phyloP scores from a whole-genome alignment of 176 grass and related monocot species.

The Oropetium thomaeum region DNA sequence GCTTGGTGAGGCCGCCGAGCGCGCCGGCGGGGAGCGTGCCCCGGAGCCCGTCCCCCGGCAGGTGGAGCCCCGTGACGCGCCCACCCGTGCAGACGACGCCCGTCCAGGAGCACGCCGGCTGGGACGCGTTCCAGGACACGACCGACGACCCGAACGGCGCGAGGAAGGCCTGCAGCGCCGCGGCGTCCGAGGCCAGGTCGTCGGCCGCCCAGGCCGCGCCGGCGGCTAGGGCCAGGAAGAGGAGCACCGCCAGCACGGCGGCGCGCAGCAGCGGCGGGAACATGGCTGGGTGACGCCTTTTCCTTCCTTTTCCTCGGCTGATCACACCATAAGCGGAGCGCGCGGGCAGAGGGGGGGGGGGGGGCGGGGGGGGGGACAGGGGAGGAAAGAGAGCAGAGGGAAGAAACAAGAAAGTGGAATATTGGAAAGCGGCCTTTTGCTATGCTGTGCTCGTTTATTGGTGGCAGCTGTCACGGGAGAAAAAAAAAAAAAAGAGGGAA shows the following conservation, averaged over 20 bases:
- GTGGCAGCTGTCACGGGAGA: slow-evolving; percentile 1
- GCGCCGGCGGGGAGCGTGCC: slow-evolving; percentile 41
- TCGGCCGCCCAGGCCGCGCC: slow-evolving; percentile 6
- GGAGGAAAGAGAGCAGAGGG: slow-evolving; percentile 9
- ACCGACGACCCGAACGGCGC: slow-evolving; percentile 48
- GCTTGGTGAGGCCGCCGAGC: slow-evolving; percentile 56
- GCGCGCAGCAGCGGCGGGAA: slow-evolving; percentile 6
- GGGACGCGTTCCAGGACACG: slow-evolving; percentile 41
- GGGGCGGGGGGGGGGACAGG: not conserved
- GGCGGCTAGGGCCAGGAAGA: not conserved
- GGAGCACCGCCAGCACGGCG: not conserved
- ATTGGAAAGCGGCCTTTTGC: slow-evolving; percentile 33
- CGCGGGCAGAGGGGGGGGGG: not conserved
- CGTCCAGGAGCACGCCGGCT: slow-evolving; percentile 46
- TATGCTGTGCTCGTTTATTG: slow-evolving; percentile 9
- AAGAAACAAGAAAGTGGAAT: slow-evolving; percentile 28
- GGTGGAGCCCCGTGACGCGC: slow-evolving; percentile 52
- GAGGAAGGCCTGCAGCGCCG: slow-evolving; percentile 53
- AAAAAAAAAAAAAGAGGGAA: too few relatives aligned
- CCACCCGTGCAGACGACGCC: slow-evolving; percentile 41
- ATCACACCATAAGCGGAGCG: slow-evolving; percentile 51
- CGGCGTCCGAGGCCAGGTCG: slow-evolving; percentile 48
- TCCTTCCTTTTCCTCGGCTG: not conserved
- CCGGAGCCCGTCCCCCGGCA: slow-evolving; percentile 50
- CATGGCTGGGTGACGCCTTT: slow-evolving; percentile 31